Percentiles rank a stretch among this genome's conserved stretches.
phyloP scores from a whole-genome alignment of 2,329 filamentous ascomycete species.

The Exophiala sideris region DNA sequence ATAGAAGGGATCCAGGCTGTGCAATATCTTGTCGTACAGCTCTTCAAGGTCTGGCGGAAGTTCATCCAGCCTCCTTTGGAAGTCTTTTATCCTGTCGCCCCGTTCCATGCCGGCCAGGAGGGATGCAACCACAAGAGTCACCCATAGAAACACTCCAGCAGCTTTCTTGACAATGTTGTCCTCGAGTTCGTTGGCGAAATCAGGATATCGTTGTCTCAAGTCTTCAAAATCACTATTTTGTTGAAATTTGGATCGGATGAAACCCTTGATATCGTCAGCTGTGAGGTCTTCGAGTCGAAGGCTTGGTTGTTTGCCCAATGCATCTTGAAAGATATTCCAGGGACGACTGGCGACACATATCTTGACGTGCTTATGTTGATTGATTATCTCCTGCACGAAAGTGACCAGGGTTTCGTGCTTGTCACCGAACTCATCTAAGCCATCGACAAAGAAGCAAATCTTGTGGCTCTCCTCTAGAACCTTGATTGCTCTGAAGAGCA shows the following conservation, averaged over 20 bases:
- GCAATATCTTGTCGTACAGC: slow-evolving; percentile 15
- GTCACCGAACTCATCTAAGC: slow-evolving; percentile 49
- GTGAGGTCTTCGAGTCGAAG: neutral
- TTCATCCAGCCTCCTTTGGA: neutral
- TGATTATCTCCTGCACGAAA: slow-evolving; percentile 50
- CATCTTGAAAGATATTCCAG: slow-evolving; percentile 1
- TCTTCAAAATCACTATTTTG: neutral
- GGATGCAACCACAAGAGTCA: neutral
- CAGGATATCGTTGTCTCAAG: slow-evolving; percentile 2
- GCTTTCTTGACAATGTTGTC: slow-evolving; percentile 4
- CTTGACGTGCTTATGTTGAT: slow-evolving; percentile 1
- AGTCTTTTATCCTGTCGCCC: neutral
- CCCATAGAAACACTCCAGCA: slow-evolving; percentile 4
- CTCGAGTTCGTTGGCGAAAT: slow-evolving; percentile 8
- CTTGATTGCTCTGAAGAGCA: neutral
- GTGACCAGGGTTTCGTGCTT: slow-evolving; percentile 91
- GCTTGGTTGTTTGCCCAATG: slow-evolving; percentile 8
- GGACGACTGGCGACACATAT: slow-evolving; percentile 9
- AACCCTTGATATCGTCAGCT: neutral
- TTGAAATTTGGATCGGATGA: neutral
- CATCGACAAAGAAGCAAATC: slow-evolving; percentile 25
- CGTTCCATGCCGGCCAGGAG: neutral
- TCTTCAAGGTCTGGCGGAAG: slow-evolving; percentile 3
- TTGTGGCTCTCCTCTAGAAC: too few species aligned
- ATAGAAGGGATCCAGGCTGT: slow-evolving; percentile 9